Evolutionary conservation across 2,329 filamentous ascomycete species (phyloP).

Genomic region (Colletotrichum tamarilloi): DNA sequence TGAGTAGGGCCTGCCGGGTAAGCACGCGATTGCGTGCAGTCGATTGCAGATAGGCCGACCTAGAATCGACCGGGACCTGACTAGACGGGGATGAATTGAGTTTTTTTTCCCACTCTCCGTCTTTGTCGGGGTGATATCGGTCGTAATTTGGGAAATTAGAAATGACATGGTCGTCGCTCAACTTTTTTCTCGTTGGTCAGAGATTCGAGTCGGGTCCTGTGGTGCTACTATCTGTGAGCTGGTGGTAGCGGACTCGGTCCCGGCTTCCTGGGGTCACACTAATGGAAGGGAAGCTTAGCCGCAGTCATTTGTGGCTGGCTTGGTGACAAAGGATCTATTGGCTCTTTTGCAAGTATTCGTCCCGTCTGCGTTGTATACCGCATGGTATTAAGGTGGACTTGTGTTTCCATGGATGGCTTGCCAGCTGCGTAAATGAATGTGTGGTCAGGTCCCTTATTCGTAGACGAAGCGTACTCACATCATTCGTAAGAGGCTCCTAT

Average conservation of each 20-base stretch:
- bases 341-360: not conserved
- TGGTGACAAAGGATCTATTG: not conserved
- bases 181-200: not conserved
- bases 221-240: not conserved
- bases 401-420: not conserved
- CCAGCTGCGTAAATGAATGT: not conserved
- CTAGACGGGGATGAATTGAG: conserved; percentile 23
- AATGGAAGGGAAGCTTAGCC: not conserved
- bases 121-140: conserved; percentile 24
- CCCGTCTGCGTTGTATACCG: not conserved
- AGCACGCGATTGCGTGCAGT: conserved; percentile 30
- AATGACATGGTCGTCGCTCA: not conserved
- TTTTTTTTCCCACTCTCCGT: not conserved
- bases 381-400: not conserved
- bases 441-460: not conserved
- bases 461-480: not conserved
- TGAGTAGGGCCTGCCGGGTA: conserved; percentile 16
- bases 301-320: not conserved
- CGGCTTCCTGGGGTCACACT: not conserved
- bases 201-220: not conserved
- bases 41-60: conserved; percentile 1
- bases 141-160: conserved; percentile 25
- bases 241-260: not conserved
- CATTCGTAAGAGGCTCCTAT: no score
- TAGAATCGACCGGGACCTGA: conserved; percentile 9